Evolutionary conservation across 345 rosid species (phyloP).

Genomic region (Isatis tinctoria): DNA sequence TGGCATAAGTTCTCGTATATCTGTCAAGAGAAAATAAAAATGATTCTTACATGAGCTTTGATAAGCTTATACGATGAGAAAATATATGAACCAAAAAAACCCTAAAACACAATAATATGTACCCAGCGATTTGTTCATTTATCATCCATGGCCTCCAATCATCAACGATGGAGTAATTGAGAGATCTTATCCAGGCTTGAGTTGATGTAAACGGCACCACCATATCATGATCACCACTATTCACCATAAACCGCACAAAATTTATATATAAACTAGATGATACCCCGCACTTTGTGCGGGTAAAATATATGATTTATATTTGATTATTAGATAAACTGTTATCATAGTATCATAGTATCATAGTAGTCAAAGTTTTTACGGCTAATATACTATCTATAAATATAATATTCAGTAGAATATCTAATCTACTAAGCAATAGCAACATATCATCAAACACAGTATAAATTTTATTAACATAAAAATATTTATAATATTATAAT

Average conservation of each 20-base stretch:
- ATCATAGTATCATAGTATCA: no score
- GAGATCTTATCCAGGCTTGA: slow-evolving; percentile 50
- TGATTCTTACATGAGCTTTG: not conserved
- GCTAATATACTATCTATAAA: no score
- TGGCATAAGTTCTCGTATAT: slow-evolving; percentile 22
- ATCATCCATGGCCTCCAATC: slow-evolving; percentile 58
- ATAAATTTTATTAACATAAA: no score
- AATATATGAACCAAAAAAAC: not conserved
- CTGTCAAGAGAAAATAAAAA: slow-evolving; percentile 9
- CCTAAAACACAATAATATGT: not conserved
- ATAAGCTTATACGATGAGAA: not conserved
- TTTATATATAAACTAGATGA: not conserved
- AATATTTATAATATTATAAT: no score
- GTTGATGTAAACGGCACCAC: slow-evolving; percentile 38
- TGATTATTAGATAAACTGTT: no score
- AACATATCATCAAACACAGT: no score
- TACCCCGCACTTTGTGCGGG: no score
- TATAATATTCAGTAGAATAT: no score
- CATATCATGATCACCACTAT: slow-evolving; percentile 62
- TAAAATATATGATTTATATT: no score
- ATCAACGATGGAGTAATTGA: slow-evolving; percentile 43
- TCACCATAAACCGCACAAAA: not conserved
- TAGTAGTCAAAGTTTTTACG: no score
- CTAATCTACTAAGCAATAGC: no score
- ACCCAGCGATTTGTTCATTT: slow-evolving; percentile 44